phyloP scores from a whole-genome alignment of 2,329 filamentous ascomycete species.

The Penicillium sp. region DNA sequence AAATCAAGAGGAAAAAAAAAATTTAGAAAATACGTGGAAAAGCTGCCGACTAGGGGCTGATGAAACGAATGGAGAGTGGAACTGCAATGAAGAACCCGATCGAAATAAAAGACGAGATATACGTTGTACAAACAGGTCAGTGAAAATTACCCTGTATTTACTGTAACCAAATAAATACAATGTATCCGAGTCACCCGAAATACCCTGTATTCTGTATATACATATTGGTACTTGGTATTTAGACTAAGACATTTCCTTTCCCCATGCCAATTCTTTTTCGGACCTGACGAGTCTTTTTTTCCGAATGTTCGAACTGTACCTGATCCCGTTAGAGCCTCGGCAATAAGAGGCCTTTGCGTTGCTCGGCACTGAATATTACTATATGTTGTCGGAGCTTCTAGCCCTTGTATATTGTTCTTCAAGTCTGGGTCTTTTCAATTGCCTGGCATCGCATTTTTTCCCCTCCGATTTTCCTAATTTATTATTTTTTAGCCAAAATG shows the following conservation, averaged over 20 bases:
- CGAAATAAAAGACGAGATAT: neutral
- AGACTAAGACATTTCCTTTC: neutral
- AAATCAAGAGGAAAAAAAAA: neutral
- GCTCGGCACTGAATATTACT: neutral
- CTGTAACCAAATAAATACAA: neutral
- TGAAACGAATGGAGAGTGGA: neutral
- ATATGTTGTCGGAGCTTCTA: slow-evolving; percentile 11
- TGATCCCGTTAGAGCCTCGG: slow-evolving; percentile 1
- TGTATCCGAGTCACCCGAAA: neutral
- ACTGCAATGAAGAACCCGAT: neutral
- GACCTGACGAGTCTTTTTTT: slow-evolving; percentile 2
- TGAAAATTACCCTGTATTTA: neutral
- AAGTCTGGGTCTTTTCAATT: slow-evolving; percentile 4
- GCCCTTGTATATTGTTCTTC: neutral
- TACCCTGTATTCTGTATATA: neutral
- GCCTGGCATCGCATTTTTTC: neutral
- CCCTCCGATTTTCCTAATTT: neutral
- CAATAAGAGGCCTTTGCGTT: neutral
- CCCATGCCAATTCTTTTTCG: slow-evolving; percentile 5
- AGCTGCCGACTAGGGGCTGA: neutral
- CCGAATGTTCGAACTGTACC: neutral
- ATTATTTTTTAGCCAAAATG: neutral
- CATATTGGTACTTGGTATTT: neutral
- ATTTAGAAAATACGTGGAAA: neutral
- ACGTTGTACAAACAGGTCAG: neutral